Percentiles rank a stretch among this genome's conserved stretches.
phyloP scores from a whole-genome alignment of 176 grass and related monocot genomes.

The Ananas comosus region DNA sequence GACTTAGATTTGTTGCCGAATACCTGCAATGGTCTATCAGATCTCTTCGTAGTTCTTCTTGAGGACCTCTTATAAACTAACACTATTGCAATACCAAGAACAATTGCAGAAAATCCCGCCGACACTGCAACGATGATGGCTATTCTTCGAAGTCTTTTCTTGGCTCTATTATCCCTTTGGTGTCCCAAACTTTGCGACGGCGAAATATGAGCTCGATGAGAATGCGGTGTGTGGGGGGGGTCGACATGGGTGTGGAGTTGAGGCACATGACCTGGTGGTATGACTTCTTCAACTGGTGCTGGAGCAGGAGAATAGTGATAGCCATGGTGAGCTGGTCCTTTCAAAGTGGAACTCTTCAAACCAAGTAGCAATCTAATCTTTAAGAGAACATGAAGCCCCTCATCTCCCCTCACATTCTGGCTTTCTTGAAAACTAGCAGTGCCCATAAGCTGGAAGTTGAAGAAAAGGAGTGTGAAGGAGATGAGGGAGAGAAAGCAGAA shows the following conservation, averaged over 20 bases:
- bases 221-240: not conserved
- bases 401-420: conserved; percentile 18
- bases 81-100: conserved; percentile 34
- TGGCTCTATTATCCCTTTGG: conserved; percentile 10
- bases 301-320: conserved; percentile 21
- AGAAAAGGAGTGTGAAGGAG: conserved; percentile 23
- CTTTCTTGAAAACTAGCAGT: conserved; percentile 10
- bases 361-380: conserved; percentile 29
- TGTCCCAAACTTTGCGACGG: conserved; percentile 16
- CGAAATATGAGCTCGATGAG: not conserved
- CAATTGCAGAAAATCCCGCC: conserved; percentile 19
- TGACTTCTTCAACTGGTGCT: conserved; percentile 13
- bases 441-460: conserved; percentile 21
- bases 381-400: not conserved
- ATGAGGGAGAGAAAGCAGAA: conserved; percentile 25
- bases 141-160: conserved; percentile 17
- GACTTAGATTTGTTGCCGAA: conserved; percentile 2
- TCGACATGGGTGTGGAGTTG: conserved; percentile 8
- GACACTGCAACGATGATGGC: conserved; percentile 23
- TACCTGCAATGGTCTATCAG: conserved; percentile 10
- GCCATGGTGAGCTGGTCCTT: conserved; percentile 13
- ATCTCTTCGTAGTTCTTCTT: not conserved
- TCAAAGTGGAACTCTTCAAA: conserved; percentile 6
- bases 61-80: conserved; percentile 40
- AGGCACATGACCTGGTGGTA: conserved; percentile 9